Conservation (phyloP, 768 basidiomycete genomes). For the Leucocoprinus birnbaumii region DNA sequence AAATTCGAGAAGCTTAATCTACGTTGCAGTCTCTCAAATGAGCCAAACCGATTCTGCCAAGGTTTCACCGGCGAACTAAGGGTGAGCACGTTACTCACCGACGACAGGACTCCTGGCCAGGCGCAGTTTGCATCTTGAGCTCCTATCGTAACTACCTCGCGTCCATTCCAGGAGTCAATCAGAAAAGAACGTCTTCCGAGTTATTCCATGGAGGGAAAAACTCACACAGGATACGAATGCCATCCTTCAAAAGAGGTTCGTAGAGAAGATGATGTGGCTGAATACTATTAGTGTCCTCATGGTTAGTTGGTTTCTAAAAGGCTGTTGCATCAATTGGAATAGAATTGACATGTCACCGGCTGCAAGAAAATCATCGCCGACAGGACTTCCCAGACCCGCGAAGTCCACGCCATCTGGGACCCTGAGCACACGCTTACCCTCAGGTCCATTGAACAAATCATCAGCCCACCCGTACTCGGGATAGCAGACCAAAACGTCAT, state of each 20-base stretch:
- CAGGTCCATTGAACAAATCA: constrained; percentile 15
- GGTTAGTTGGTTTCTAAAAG: no score
- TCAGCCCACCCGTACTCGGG: constrained; percentile 20
- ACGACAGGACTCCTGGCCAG: constrained; percentile 20
- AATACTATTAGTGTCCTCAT: constrained; percentile 9
- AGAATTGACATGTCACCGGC: constrained; percentile 20
- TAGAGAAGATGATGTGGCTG: constrained; percentile 21
- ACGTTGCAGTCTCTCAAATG: neutral
- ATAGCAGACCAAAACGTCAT: constrained; percentile 16
- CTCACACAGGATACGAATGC: constrained; percentile 27
- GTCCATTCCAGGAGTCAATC: no score
- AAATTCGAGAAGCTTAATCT: constrained; percentile 22
- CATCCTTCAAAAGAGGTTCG: constrained; percentile 21
- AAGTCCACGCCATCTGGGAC: constrained; percentile 18
- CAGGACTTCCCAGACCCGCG: constrained; percentile 8
- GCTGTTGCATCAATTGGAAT: neutral
- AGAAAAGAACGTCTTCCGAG: neutral
- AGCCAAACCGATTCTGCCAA: no score
- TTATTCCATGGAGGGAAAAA: neutral
- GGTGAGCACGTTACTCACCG: no score
- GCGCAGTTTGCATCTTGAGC: constrained; percentile 26
- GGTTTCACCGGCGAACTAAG: no score
- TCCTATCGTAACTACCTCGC: constrained; percentile 24
- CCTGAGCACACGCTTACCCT: constrained; percentile 15
- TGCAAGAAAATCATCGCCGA: constrained; percentile 13